Evolutionary conservation across 257 asterid species (phyloP).

Genomic region (Penstemon eatonii): DNA sequence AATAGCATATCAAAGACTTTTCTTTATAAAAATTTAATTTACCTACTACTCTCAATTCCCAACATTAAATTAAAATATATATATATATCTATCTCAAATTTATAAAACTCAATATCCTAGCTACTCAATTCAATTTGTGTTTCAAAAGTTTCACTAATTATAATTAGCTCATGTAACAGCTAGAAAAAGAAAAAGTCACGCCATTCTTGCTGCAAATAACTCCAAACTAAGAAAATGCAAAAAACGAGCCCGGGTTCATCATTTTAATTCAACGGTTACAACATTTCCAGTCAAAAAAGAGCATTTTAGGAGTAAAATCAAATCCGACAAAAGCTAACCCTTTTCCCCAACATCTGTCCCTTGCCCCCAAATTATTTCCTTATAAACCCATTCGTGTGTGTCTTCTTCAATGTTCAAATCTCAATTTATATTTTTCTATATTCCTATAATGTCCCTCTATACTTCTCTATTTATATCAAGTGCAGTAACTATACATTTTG

Average conservation of each 20-base stretch:
- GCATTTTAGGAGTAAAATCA: conserved; percentile 55
- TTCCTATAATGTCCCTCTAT: too few relatives aligned
- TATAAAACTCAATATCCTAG: too few relatives aligned
- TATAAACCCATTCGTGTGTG: conserved; percentile 48
- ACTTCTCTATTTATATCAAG: neutral
- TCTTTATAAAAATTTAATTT: neutral
- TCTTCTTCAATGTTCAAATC: neutral
- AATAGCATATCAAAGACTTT: too few relatives aligned
- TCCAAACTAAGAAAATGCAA: conserved; percentile 32
- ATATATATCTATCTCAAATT: too few relatives aligned
- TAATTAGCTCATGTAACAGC: neutral
- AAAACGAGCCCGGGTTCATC: conserved; percentile 34
- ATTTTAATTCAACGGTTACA: conserved; percentile 59
- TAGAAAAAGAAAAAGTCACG: conserved; percentile 27
- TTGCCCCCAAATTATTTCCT: conserved; percentile 29
- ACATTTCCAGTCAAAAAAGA: conserved; percentile 71
- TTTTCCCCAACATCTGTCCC: conserved; percentile 58
- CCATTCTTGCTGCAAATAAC: conserved; percentile 29
- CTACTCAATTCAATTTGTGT: too few relatives aligned
- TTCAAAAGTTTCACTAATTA: too few relatives aligned
- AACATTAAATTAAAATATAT: too few relatives aligned
- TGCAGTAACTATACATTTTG: conserved; percentile 20
- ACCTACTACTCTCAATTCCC: too few relatives aligned
- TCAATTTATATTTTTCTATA: neutral
- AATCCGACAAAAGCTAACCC: conserved; percentile 59